Base-by-base conservation (phyloP, 768 basidiomycete genomes). In the Candolleomyces eurysporus region DNA sequence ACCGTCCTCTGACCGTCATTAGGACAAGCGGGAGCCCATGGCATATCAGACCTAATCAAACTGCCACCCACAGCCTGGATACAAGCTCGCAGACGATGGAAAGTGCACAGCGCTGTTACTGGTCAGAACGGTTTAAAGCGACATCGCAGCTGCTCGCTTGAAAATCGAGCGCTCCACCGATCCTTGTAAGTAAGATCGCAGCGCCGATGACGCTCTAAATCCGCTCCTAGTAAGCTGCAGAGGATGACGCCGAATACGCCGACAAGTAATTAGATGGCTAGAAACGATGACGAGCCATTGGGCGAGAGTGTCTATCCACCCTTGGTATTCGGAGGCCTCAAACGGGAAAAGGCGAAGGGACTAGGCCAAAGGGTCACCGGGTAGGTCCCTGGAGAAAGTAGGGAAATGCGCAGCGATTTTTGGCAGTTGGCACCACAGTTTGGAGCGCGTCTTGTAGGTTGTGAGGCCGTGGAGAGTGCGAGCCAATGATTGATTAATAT, bases 281-380 rank as follows among this genome's bases (percentile, higher is more conserved):
- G 79, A 79, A n/a, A 73, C 87, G 68, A 66, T 78, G 57, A 77
- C 69, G 40, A 88, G 78, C 91, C 92, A 92, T 22, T 57, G 58
- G 17, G 86, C 89, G 69, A 96, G 96, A 22, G 95, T 85, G 95
- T 85, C 79, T 8, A 96, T 92, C 94, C 96, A 98, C 30, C 94
- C 94, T 60, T 88, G 86, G 63, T 86, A 80, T 14, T 86, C 80
- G 5, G 98, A 82, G 0, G 82, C 91, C 69, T 96, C 90, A 61
- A 96, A 92, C 95, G 94, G 0, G 90, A 88, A 69, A 98, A 94
- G 0, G 94, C 92, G 69, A 98, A 98, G 0, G 93, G 93, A 97
- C 77, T 5, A 97, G 84, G 13, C 85, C 82, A 61, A 94, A 86
- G 0, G 94, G 95, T 0, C 96, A 78, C 19, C 88, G 0, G 85